A percentile compares a stretch with the other conserved stretches of the same genome.
Conservation (phyloP, 805 yeast genomes). For the Candida silvatica region DNA sequence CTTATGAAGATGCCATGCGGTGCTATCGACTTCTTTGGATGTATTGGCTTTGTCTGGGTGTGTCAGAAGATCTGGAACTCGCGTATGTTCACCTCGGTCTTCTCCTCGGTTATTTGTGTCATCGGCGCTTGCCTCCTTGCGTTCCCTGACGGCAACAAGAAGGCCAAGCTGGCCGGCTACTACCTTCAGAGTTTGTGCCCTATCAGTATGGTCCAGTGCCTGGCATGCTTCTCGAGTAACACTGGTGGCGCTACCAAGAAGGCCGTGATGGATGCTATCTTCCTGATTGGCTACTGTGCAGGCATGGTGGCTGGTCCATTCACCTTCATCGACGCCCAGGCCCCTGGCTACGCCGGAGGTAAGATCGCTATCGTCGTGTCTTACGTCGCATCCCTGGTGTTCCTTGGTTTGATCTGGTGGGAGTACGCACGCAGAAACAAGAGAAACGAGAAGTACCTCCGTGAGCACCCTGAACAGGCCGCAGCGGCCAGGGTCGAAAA, state of each 20-base stretch:
- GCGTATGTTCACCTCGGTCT: constrained; percentile 18
- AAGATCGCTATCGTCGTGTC: constrained; percentile 12
- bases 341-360: constrained; percentile 24
- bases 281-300: constrained; percentile 40
- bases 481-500: constrained; percentile 8
- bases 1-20: constrained; percentile 29
- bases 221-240: constrained; percentile 30
- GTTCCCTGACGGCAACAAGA: constrained; percentile 11
- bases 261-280: constrained; percentile 34
- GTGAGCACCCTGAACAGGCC: constrained; percentile 16
- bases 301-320: constrained; percentile 53
- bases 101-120: constrained; percentile 15
- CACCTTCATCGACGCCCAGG: constrained; percentile 33
- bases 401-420: too few relatives aligned
- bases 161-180: constrained; percentile 22
- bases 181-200: constrained; percentile 15
- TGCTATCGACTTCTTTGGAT: constrained; percentile 25
- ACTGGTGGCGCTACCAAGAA: constrained; percentile 53
- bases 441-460: too few relatives aligned
- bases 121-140: constrained; percentile 23
- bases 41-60: constrained; percentile 15
- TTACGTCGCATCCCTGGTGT: constrained; percentile 11
- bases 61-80: constrained; percentile 16
- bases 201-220: constrained; percentile 19
- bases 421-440: too few relatives aligned